Base-by-base conservation (phyloP, 208 protist species). In the Porcisia hertigi region DNA sequence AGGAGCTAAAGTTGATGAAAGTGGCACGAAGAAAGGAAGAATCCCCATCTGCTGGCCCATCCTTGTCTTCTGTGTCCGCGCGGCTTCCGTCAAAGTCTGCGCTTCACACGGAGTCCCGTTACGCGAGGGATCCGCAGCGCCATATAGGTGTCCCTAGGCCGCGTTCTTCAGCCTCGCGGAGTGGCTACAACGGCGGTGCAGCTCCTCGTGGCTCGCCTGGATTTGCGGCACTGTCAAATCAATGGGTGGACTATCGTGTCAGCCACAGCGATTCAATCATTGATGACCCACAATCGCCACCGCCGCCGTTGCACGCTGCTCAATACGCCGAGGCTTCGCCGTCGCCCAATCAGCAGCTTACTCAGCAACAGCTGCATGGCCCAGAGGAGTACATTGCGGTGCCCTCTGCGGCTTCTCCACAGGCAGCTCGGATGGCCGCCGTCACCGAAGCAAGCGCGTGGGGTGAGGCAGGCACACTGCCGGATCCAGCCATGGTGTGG, bases 401-500 rank as follows among this genome's bases (percentile, higher is more conserved):
- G 12, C 78, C 88, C 1, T 88, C 92, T 4, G 76, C 71, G 30
- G 86, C 86, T 12, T 59, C 69, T 30, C 79, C 79, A 18, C 80
- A 90, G 55, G 76, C 63, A 12, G 79, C 80, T n/a, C 79, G 80
- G 11, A 76, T 81, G 9, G 81, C 76, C 23, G 76, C 80, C 16
- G 73, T 91, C 60, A 62, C 67, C 18, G 77, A 72, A 39, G 87
- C 75, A 25, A 73, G 75, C 62, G 75, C 83, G 58, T 89, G 77
- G 90, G 83, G 80, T 36, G 80, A 74, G n/a, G 66, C 72, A 6
- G 69, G 43, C 6, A 39, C 72, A 41, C 82, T 91, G 49, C 94
- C 94, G 1, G 94, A 97, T 73, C 94, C 92, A 0, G 81, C 88
- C 1, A 92, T 97, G 89, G 86, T 97, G 54, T 97, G 94, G 92